Base-by-base conservation (phyloP, 192 early-diverging fungal genomes). In the Coemansia sp. region DNA sequence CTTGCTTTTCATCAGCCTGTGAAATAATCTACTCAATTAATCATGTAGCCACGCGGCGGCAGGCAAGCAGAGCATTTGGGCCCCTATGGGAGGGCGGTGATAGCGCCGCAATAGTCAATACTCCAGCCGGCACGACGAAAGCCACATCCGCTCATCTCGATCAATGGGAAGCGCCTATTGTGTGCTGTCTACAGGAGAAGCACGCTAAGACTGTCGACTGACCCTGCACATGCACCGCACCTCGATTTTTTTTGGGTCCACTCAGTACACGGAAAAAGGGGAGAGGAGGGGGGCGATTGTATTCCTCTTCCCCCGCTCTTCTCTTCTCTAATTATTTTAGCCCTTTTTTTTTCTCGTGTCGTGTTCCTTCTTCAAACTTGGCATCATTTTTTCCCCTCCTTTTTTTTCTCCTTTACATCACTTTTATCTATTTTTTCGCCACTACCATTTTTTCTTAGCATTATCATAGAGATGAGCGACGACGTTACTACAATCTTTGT, bases 401-500 rank as follows among this genome's bases (percentile, higher is more conserved):
- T 68, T 33, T 61, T 68, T 58, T 62, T 56, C 50, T 41, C 35
- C 47, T 37, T 57, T 67, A 16, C 28, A 42, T 52, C 43, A 14
- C 37, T 66, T 43, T 56, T 64, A 34, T 59, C 37, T 64, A 59
- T 59, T 41, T 63, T 28, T 68, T 63, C 26, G 14, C 18, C 31
- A 33, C 21, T 23, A 45, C 25, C 62, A 34, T 55, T 43, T 25
- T 26, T 18, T 6, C 62, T 62, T 37, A 37, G 21, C 10, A 35
- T 53, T 31, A 6, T 28, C 52, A 13, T 70, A 53, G 16, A 8
- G 39, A 81, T 81, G 79, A 71, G 70, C 60, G 80, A 99, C 65
- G 97, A 99, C 59, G 96, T 99, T 66, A 94, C 95, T 23, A 99
- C 97, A 69, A 98, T 99, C 67, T 99, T 99, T 86, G 95, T 98